Conservation (phyloP, 176 grass and related monocot species). For the Triticum urartu region DNA sequence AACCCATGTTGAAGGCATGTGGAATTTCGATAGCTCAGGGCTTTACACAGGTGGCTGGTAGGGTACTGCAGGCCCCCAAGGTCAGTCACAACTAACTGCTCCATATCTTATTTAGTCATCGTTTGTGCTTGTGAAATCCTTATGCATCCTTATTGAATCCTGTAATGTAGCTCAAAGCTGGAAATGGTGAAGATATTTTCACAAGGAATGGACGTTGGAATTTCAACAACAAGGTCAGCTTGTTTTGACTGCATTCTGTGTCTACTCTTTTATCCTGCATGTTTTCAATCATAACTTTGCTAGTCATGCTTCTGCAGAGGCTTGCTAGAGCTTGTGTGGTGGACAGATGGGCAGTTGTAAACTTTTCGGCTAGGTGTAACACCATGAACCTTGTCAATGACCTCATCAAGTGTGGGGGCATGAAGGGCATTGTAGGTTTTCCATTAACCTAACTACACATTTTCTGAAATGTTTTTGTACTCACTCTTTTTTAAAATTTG, state of each 20-base stretch:
- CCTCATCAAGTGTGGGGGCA: constrained; percentile 64
- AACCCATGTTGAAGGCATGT: constrained; percentile 68
- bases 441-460: background rate
- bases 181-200: constrained; percentile 69
- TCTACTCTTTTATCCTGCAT: background rate
- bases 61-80: constrained; percentile 69
- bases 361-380: constrained; percentile 84
- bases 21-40: constrained; percentile 57
- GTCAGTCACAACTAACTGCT: constrained; percentile 18
- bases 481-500: background rate
- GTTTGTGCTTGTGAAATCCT: background rate
- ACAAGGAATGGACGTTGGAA: constrained; percentile 85
- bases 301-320: constrained; percentile 41
- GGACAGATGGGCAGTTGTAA: constrained; percentile 73
- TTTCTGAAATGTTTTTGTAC: background rate
- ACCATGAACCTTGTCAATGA: constrained; percentile 50
- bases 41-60: constrained; percentile 72
- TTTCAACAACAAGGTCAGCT: constrained; percentile 79
- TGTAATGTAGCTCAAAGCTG: constrained; percentile 63
- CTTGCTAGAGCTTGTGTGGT: constrained; percentile 47
- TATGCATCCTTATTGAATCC: background rate
- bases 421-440: constrained; percentile 81
- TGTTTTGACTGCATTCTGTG: background rate
- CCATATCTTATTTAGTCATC: background rate
- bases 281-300: constrained; percentile 11